Evolutionary conservation across 257 asterid genomes (phyloP).

Genomic region (Petunia axillaris): DNA sequence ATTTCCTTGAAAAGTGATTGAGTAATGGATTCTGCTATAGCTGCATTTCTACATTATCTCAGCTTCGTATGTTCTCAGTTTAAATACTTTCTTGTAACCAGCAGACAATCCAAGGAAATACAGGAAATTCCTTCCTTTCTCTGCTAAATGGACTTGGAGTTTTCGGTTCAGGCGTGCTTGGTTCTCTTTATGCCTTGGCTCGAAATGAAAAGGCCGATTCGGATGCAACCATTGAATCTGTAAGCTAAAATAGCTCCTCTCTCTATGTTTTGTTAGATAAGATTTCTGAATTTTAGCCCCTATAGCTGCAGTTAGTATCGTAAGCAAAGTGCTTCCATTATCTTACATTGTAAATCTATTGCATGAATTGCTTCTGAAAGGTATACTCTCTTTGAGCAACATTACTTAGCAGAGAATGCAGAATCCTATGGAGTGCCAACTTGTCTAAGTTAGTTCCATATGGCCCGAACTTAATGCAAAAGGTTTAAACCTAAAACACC

Average conservation of each 20-base stretch:
- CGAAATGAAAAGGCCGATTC: slow-evolving; percentile 55
- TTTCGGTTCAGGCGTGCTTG: slow-evolving; percentile 66
- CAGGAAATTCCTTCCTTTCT: slow-evolving; percentile 49
- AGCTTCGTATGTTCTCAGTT: slow-evolving; percentile 32
- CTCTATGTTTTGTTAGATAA: background rate
- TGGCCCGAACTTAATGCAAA: background rate
- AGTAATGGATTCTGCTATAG: slow-evolving; percentile 25
- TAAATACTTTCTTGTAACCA: slow-evolving; percentile 39
- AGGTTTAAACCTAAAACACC: background rate
- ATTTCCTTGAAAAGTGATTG: slow-evolving; percentile 30
- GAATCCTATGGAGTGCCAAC: background rate
- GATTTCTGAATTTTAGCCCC: background rate
- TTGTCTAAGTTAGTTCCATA: background rate
- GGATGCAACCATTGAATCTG: slow-evolving; percentile 70
- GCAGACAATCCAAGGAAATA: slow-evolving; percentile 48
- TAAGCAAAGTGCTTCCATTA: background rate
- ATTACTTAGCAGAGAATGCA: background rate
- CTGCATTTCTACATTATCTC: slow-evolving; percentile 28
- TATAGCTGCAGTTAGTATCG: background rate
- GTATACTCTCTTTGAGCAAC: background rate
- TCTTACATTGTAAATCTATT: background rate
- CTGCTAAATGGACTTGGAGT: slow-evolving; percentile 67
- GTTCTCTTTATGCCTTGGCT: slow-evolving; percentile 62
- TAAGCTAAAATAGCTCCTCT: slow-evolving; percentile 42
- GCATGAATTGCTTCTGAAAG: background rate